phyloP scores from a whole-genome alignment of 1,284 basidiomycete species.

The Leccinum fallax region DNA sequence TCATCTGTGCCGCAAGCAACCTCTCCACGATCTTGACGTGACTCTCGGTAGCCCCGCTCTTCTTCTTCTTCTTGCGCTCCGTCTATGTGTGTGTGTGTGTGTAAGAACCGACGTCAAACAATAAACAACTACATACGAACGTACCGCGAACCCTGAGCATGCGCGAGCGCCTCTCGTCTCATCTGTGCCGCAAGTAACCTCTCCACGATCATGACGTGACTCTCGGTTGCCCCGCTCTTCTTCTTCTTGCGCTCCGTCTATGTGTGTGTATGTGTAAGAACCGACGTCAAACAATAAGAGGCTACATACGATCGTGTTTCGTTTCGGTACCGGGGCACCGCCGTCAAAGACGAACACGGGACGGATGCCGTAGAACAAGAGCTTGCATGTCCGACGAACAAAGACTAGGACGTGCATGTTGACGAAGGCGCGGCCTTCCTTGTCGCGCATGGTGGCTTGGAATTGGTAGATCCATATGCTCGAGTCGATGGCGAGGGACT shows the following conservation, averaged over 20 bases:
- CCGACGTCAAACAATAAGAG: background rate
- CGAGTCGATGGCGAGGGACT: conserved; percentile 93
- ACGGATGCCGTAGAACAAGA: conserved; percentile 95
- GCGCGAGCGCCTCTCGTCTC: conserved; percentile 86
- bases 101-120: background rate
- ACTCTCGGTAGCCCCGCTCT: conserved; percentile 82
- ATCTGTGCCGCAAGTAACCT: conserved; percentile 92
- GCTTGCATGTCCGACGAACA: conserved; percentile 88
- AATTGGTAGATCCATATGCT: conserved; percentile 99
- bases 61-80: conserved; percentile 80
- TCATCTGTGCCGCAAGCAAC: conserved; percentile 91
- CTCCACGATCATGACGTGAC: conserved; percentile 85
- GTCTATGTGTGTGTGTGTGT: conserved; percentile 46
- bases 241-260: conserved; percentile 85
- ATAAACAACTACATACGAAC: conserved; percentile 9
- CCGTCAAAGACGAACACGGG: conserved; percentile 98
- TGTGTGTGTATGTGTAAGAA: background rate
- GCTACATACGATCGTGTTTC: conserved; percentile 76
- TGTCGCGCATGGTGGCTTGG: conserved; percentile 98
- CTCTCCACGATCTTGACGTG: conserved; percentile 88
- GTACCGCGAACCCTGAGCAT: conserved; percentile 54
- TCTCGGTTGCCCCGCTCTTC: conserved; percentile 85
- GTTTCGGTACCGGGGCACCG: conserved; percentile 87
- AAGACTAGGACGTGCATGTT: conserved; percentile 98
- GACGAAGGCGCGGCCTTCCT: conserved; percentile 86